phyloP scores from a whole-genome alignment of 257 asterid species.

The Scutellaria barbata region DNA sequence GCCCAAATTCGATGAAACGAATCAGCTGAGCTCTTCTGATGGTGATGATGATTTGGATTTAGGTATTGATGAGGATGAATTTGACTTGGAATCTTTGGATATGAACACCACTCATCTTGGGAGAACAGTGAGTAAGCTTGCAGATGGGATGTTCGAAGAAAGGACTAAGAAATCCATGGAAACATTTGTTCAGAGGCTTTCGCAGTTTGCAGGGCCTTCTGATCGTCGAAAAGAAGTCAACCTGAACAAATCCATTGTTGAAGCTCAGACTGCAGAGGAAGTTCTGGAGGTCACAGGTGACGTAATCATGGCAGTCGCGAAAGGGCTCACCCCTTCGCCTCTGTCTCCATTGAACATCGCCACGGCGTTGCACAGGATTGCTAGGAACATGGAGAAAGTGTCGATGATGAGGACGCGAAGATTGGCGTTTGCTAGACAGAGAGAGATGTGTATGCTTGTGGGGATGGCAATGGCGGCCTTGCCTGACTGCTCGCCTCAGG shows the following conservation, averaged over 20 bases:
- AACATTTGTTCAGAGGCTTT: conserved; percentile 76
- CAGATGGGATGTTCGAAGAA: conserved; percentile 81
- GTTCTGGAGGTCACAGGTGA: conserved; percentile 85
- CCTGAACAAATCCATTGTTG: conserved; percentile 77
- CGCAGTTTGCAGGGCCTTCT: conserved; percentile 87
- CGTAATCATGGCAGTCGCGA: conserved; percentile 69
- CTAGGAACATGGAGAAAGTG: conserved; percentile 96
- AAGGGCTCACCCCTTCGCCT: conserved; percentile 95
- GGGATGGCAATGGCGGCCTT: conserved; percentile 88
- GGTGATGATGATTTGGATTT: conserved; percentile 53
- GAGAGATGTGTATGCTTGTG: conserved; percentile 93
- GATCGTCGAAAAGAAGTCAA: conserved; percentile 81
- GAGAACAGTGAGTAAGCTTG: conserved; percentile 56
- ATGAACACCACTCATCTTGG: conserved; percentile 46
- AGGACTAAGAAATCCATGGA: conserved; percentile 68
- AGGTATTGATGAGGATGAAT: conserved; percentile 41
- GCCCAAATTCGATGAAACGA: conserved; percentile 41
- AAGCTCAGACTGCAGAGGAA: conserved; percentile 84
- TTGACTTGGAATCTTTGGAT: conserved; percentile 34
- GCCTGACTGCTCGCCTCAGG: conserved; percentile 93
- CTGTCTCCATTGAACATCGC: conserved; percentile 89
- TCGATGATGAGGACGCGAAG: conserved; percentile 66
- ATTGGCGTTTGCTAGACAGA: conserved; percentile 80
- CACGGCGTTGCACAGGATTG: conserved; percentile 90
- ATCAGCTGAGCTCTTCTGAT: conserved; percentile 3